These are phyloP conservation scores for Fusarium sp. DNA, from an alignment of 2,329 filamentous ascomycete genomes.

Conservation along the genomic window DNA sequence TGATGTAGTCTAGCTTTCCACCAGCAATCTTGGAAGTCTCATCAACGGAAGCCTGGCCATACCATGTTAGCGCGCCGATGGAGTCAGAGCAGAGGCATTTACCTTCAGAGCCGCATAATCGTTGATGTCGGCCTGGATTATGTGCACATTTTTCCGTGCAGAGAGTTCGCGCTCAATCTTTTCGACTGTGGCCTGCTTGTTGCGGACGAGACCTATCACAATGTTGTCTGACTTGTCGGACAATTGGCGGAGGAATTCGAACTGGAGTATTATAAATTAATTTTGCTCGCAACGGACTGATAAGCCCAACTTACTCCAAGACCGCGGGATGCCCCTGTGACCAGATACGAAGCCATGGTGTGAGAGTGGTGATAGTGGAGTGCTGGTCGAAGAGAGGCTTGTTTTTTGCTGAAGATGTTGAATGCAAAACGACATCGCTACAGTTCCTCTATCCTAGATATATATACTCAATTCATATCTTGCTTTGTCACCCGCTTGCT, in stretches of 20 bases:
- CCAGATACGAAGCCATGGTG: conserved; percentile 29
- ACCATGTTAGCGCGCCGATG: background rate
- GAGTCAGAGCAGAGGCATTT: rapidly evolving
- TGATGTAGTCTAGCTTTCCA: conserved; percentile 61
- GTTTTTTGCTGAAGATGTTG: background rate
- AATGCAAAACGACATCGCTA: background rate
- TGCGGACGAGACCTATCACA: conserved; percentile 58
- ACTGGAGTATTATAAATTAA: conserved; percentile 2
- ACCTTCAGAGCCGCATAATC: conserved; percentile 21
- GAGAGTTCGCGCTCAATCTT: conserved; percentile 49
- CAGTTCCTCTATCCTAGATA: background rate
- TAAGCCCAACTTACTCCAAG: conserved; percentile 12
- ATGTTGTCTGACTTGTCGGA: conserved; percentile 54
- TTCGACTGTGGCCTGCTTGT: conserved; percentile 55
- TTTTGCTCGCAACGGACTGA: background rate
- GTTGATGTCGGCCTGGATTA: conserved; percentile 20
- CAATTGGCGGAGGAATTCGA: conserved; percentile 54
- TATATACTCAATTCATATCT: background rate
- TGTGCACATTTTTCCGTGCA: conserved; percentile 36
- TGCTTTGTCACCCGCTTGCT: background rate
- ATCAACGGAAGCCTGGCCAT: conserved; percentile 40
- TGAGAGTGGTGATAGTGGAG: background rate
- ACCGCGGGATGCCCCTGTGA: conserved; percentile 37
- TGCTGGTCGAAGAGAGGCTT: background rate
- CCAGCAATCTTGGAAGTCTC: conserved; percentile 46